Percentiles rank a stretch among this genome's conserved stretches.
These are phyloP conservation scores for Ceratocystis harringtonii DNA, from an alignment of 2,329 filamentous ascomycete genomes.

Conservation along the genomic window DNA sequence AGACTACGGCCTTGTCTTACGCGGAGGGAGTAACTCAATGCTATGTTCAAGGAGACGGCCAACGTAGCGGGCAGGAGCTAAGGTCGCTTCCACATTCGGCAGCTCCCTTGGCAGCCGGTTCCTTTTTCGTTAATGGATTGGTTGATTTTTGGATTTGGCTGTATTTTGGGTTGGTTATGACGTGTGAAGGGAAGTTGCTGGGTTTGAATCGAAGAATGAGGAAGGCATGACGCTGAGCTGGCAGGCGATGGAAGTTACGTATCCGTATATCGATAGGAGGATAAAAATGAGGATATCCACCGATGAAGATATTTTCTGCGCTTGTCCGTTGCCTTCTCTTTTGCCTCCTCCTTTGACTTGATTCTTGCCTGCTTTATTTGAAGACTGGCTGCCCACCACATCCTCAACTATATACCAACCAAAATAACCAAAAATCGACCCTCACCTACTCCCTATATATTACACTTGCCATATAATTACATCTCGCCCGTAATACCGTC, in stretches of 20 bases:
- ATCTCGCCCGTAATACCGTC: neutral
- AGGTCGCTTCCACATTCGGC: constrained; percentile 2
- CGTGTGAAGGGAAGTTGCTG: constrained; percentile 2
- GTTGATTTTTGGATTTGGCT: neutral
- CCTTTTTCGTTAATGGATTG: neutral
- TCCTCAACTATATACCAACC: neutral
- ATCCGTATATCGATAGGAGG: neutral
- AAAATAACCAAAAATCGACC: neutral
- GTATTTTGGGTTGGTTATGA: neutral
- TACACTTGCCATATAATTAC: neutral
- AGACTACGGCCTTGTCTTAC: neutral
- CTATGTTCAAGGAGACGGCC: neutral
- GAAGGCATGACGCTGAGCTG: neutral
- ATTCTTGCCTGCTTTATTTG: neutral
- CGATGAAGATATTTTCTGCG: neutral
- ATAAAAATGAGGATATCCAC: neutral
- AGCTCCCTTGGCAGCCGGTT: neutral
- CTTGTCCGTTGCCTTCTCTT: neutral
- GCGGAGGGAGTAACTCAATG: neutral
- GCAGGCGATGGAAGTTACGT: neutral
- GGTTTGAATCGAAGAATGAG: neutral
- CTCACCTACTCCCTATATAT: neutral
- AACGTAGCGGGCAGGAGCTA: neutral
- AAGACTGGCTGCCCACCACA: constrained; percentile 7
- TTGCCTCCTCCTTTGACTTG: neutral